Conservation (phyloP, 768 basidiomycete species). For the Tulasnella sp. region DNA sequence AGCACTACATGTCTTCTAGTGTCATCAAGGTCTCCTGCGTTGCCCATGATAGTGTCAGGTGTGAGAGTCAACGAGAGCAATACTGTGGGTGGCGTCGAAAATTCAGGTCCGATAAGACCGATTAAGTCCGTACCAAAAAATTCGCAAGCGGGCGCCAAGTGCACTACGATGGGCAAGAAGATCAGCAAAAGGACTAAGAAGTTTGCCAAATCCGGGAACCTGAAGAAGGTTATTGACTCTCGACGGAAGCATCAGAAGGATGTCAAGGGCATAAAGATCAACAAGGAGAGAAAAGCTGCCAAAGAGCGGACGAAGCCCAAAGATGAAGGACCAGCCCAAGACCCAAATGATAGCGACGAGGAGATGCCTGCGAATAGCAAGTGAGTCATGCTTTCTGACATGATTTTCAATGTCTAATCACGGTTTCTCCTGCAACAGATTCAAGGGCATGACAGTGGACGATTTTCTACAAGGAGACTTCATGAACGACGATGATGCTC, state of each 20-base stretch:
- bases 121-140: no score
- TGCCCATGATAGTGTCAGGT: not conserved
- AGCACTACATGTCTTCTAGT: conserved; percentile 53
- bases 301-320: conserved; percentile 29
- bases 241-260: conserved; percentile 72
- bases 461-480: conserved; percentile 64
- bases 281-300: conserved; percentile 34
- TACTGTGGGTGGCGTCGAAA: not conserved
- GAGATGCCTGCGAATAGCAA: conserved; percentile 22
- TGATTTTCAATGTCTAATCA: no score
- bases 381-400: no score
- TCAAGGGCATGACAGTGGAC: conserved; percentile 59
- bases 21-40: conserved; percentile 23
- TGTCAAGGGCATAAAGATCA: conserved; percentile 56
- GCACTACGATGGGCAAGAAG: conserved; percentile 42
- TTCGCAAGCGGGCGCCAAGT: no score
- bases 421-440: no score
- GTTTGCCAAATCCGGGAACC: conserved; percentile 77
- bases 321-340: conserved; percentile 22
- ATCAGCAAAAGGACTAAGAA: conserved; percentile 74
- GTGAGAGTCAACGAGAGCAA: no score
- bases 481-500: conserved; percentile 45
- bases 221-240: conserved; percentile 76
- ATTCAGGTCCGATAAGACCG: not conserved
- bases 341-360: conserved; percentile 23